These are phyloP conservation scores for Imleria badia DNA, from an alignment of 768 basidiomycete species.

Conservation along the genomic window DNA sequence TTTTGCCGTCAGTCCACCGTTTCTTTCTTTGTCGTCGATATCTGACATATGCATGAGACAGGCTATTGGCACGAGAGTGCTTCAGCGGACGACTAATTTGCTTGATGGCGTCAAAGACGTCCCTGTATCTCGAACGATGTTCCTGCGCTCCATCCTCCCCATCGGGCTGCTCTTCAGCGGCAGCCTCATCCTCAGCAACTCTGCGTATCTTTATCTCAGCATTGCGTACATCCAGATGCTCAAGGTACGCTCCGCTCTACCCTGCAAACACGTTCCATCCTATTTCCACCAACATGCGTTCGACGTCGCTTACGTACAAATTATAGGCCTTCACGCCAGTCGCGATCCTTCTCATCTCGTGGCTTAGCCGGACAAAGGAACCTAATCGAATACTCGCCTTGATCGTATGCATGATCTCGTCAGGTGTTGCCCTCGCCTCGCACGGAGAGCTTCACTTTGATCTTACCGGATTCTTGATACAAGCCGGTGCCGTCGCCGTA, in stretches of 20 bases:
- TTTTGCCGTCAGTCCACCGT: conserved; percentile 51
- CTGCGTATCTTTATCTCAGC: conserved; percentile 87
- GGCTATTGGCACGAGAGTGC: conserved; percentile 82
- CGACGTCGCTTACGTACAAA: neutral
- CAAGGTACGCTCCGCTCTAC: conserved; percentile 50
- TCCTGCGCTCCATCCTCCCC: conserved; percentile 83
- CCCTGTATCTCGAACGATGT: conserved; percentile 76
- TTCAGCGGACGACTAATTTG: conserved; percentile 78
- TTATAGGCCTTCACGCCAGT: conserved; percentile 85
- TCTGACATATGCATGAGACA: conserved; percentile 23
- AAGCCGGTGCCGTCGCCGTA: conserved; percentile 83
- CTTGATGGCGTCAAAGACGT: conserved; percentile 80
- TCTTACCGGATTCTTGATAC: conserved; percentile 81
- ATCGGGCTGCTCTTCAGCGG: conserved; percentile 94
- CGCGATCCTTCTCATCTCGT: conserved; percentile 91
- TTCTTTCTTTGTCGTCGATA: neutral
- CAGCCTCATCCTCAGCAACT: conserved; percentile 88
- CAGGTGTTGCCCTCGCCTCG: conserved; percentile 86
- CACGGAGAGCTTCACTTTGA: conserved; percentile 88
- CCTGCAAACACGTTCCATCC: neutral
- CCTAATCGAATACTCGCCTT: conserved; percentile 76
- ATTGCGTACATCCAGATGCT: conserved; percentile 98
- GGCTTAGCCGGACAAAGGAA: conserved; percentile 85
- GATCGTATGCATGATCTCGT: conserved; percentile 90
- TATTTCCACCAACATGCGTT: neutral